These are phyloP conservation scores for Rhodotorula babjevae DNA, from an alignment of 768 basidiomycete species.

Conservation along the genomic window DNA sequence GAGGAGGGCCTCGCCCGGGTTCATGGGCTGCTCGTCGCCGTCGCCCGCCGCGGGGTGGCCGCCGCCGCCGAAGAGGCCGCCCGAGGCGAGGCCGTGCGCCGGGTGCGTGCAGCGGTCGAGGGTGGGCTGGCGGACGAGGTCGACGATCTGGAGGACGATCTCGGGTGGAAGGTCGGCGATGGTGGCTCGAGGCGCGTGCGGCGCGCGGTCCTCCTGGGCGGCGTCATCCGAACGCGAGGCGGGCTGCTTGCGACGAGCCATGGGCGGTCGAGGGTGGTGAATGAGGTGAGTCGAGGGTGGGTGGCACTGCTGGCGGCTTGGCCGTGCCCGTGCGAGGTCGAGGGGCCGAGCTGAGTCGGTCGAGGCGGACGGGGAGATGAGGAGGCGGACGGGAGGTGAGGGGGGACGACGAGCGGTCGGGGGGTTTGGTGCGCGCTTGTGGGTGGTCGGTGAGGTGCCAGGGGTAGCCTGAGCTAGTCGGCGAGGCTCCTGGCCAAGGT, in stretches of 20 bases:
- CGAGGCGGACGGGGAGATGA: too few species aligned
- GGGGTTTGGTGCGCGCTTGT: too few species aligned
- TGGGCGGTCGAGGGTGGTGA: not conserved
- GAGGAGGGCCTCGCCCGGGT: not conserved
- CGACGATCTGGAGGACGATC: constrained; percentile 27
- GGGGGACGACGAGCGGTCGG: too few species aligned
- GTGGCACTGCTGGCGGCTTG: not conserved
- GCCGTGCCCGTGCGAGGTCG: too few species aligned
- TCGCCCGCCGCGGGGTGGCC: not conserved
- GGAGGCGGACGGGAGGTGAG: not conserved
- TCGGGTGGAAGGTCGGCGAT: constrained; percentile 26
- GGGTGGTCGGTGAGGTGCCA: too few species aligned
- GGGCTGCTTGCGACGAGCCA: not conserved
- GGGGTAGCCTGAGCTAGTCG: too few species aligned
- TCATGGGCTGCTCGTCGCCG: not conserved
- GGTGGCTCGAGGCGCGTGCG: not conserved
- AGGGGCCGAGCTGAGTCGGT: too few species aligned
- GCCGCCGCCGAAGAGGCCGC: too few species aligned
- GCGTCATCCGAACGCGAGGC: not conserved
- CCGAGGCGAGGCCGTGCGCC: too few species aligned
- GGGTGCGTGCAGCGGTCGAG: too few species aligned
- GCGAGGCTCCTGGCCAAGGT: too few species aligned
- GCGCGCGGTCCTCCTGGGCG: not conserved
- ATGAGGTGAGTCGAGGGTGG: too few species aligned
- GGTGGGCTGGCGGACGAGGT: constrained; percentile 2